Base-by-base conservation (phyloP, 2,329 filamentous ascomycete species). In the Sclerotinia spermophila region DNA sequence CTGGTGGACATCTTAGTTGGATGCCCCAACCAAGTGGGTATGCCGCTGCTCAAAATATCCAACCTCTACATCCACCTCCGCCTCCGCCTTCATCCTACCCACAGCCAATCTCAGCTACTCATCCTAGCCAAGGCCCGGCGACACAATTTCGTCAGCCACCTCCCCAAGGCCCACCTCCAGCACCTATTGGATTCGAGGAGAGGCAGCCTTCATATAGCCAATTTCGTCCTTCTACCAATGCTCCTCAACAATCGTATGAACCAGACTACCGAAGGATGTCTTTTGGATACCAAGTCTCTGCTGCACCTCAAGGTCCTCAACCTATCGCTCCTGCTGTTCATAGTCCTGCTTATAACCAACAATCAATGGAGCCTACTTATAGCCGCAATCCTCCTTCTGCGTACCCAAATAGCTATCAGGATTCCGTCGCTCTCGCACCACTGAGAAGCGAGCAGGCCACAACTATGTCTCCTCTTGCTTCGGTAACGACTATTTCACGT, bases 1-100 rank as follows among this genome's bases (percentile, higher is more conserved):
- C n/a, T 66, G 82, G 40, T 78, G 82, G 66, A 77, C 74, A 72
- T 73, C 78, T 76, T 74, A 30, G 73, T 73, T 71, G 76, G 72
- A 81, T 51, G 10, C 24, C 35, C 6, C 27, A 35, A 19, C 79
- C 33, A 7, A 11, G 15, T 53, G 62, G 62, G 38, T 65, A 15
- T 30, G 35, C 24, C 44, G 42, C 44, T 21, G 44, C 33, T 40
- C 67, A 44, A 17, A 38, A 38, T 65, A 35, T 42, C 35, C 48
- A 53, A 30, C 68, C 48, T 33, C 59, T 35, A 33, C 59, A 35
- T 17, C 58, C 67, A 38, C 58, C 67, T 56, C 67, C 59, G 38
- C 48, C 55, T 58, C 55, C 51, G 13, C 17, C n/a, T n/a, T 69
- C 66, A 13, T 45, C 53, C 3, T 72, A 75, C 53, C 70, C 71